Evolutionary conservation across 192 early-diverging fungal genomes (phyloP), one percentile per base, ranked within the genome.

Genomic region (Coemansia erecta): DNA sequence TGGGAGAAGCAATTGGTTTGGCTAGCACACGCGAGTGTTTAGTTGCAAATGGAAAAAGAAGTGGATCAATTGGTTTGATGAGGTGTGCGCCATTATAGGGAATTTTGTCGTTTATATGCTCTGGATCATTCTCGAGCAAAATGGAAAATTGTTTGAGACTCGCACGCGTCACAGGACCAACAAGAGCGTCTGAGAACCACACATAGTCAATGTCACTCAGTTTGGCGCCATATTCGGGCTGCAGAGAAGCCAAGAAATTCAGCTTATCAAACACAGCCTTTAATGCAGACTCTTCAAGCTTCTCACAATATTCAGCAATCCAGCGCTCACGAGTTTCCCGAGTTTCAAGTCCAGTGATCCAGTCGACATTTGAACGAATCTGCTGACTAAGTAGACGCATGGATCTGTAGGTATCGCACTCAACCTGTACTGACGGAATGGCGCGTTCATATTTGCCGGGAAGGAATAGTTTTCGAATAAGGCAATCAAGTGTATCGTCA

Each of bases 11-110:
- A 15, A 78, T 78, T 1, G 69, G 65, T 48, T 64, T 40, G 1
- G 40, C 42, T 3, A 72, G 23, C 8, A 78, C 35, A n/a, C 51
- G 52, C 1, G 75, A 66, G 9, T 33, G 18, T 7, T 42, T 15
- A 56, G 72, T 69, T 14, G 76, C 47, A 5, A 84, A 59, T 48
- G 77, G 78, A 64, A 60, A 82, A 12, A 84, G 71, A 54, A 79
- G 81, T 10, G 78, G 83, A 37, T 84, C 69, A 6, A 84, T 72
- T 8, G 82, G 72, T 42, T 82, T 73, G 15, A 82, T 64, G 14
- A 84, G 78, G 53, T 78, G 75, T 23, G 77, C 55, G 54, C 76
- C 56, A 44, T 60, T 72, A 8, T 73, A 61, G 1, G 73, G 69
- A 47, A 78, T 72, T 59, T 70, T 83, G 63, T 82, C 76, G 7